Evolutionary conservation across 768 basidiomycete species (phyloP), one percentile per base, ranked within the genome.

Genomic region (Royoungia palumana): DNA sequence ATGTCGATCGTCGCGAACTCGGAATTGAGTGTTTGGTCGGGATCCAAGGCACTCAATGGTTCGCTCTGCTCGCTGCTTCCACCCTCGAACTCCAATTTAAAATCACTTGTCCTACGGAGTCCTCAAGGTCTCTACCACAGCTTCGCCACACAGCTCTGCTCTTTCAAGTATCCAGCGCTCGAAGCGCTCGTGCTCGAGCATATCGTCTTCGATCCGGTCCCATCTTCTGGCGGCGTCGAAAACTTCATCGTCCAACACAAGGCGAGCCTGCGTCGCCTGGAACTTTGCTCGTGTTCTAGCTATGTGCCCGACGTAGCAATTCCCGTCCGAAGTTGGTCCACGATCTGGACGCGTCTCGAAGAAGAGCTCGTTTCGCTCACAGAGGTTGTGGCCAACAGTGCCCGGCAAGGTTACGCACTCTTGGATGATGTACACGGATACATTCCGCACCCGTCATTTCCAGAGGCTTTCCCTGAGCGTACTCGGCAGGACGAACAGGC

Each of bases 191-290:
- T 65, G 2, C 55, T 67, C 3, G 65, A 68, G 39, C 64, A 63
- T 12, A 63, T 64, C 4, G 39, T 67, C 24, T 64, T 69, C 19
- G 67, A 67, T 44, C 55, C 46, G 11, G 49, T 47, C 0, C 45
- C 53, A 9, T 55, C 55, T 25, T 16, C 22, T 1, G 55, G 59
- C 24, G 65, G 62, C 11, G 46, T 69, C 2, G 65, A 67, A 10
- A 62, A 65, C 4, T 69, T 67, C 24, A 47, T 67, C n/a, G 1
- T 67, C 17, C 60, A 65, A 11, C 67, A 67, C 55, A 68, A 69
- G 42, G 44, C 38, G 24, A 52, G 44, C 22, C 28, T 67, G 5
- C 60, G 56, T 3, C 56, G 48, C 19, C 41, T 67, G 5, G 65
- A 68, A 20, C 32, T 67, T 24, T 49, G 19, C 36, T 60, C 58